Evolutionary conservation across 2,329 filamentous ascomycete genomes (phyloP).

Genomic region (Ophiocordyceps camponoti-saundersi): DNA sequence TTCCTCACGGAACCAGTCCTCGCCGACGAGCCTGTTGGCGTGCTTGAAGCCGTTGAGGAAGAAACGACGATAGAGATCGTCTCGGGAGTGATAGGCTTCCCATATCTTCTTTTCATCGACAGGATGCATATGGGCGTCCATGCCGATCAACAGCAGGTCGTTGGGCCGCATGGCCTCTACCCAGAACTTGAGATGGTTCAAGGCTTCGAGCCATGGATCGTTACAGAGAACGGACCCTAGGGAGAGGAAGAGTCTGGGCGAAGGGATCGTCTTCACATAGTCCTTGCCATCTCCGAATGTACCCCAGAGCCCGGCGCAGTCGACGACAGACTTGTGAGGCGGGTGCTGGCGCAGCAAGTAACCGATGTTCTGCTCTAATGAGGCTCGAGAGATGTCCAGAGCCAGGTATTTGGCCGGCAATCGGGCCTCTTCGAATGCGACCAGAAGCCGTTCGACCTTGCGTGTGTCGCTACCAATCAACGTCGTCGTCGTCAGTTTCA

Average conservation of each 20-base stretch:
- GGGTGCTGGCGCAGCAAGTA: constrained; percentile 14
- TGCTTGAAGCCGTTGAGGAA: constrained; percentile 22
- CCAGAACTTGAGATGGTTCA: constrained; percentile 19
- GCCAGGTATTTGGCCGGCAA: constrained; percentile 18
- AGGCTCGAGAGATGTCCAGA: constrained; percentile 21
- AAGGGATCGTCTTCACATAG: constrained; percentile 12
- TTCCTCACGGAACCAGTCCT: constrained; percentile 16
- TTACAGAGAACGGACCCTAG: constrained; percentile 25
- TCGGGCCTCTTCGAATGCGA: constrained; percentile 14
- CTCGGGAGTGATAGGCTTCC: constrained; percentile 20
- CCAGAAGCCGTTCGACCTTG: constrained; percentile 21
- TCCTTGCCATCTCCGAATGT: constrained; percentile 19
- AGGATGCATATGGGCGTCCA: constrained; percentile 21
- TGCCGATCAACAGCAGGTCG: constrained; percentile 21
- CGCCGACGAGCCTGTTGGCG: constrained; percentile 17
- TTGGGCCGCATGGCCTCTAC: constrained; percentile 14
- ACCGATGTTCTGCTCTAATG: constrained; percentile 16
- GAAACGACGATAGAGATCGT: constrained; percentile 17
- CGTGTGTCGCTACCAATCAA: constrained; percentile 16
- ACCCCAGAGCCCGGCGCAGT: constrained; percentile 21
- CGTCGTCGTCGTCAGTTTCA: not conserved
- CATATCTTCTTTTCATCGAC: constrained; percentile 19
- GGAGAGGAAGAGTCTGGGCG: constrained; percentile 20
- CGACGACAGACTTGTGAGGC: constrained; percentile 9
- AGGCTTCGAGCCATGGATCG: constrained; percentile 18